Conservation (phyloP, 495 filamentous ascomycete species). For the Venustampulla echinocandica region DNA sequence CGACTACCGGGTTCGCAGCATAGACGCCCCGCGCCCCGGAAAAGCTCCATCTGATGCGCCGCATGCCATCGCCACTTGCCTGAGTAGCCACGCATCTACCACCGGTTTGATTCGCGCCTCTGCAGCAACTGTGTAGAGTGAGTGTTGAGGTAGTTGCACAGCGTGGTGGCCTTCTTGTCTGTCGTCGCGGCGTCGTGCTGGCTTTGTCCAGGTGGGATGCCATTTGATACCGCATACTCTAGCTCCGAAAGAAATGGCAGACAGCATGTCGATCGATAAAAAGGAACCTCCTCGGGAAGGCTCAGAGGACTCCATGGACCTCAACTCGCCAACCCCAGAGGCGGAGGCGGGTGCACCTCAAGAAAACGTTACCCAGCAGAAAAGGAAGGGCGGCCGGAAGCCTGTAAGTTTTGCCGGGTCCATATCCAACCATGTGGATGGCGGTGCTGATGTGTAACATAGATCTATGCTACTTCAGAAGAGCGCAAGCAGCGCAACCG, state of each 20-base stretch:
- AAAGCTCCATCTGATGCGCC: conserved; percentile 12
- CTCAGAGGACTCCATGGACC: conserved; percentile 45
- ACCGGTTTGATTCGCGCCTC: not conserved
- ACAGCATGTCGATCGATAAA: conserved; percentile 49
- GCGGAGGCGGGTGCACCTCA: conserved; percentile 32
- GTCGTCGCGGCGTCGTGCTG: conserved; percentile 7
- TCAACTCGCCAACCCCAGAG: conserved; percentile 38
- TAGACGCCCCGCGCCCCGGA: conserved; percentile 8
- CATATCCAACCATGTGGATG: conserved; percentile 22
- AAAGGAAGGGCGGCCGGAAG: conserved; percentile 94
- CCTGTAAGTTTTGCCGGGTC: conserved; percentile 61
- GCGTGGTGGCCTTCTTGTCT: not conserved
- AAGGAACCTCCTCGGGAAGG: conserved; percentile 38
- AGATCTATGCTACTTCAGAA: conserved; percentile 98
- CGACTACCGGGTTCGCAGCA: not conserved
- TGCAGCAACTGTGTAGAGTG: conserved; percentile 6
- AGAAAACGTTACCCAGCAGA: conserved; percentile 41
- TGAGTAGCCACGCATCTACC: conserved; percentile 12
- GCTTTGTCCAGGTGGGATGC: conserved; percentile 16
- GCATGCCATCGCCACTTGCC: conserved; percentile 14
- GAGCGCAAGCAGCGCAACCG: conserved; percentile 96
- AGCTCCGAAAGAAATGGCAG: conserved; percentile 17
- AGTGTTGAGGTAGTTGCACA: conserved; percentile 4
- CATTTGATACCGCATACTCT: conserved; percentile 8
- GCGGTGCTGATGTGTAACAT: conserved; percentile 16